These are phyloP conservation scores for Barnettozyma sucrosica DNA, from an alignment of 805 yeast genomes.

Conservation along the genomic window DNA sequence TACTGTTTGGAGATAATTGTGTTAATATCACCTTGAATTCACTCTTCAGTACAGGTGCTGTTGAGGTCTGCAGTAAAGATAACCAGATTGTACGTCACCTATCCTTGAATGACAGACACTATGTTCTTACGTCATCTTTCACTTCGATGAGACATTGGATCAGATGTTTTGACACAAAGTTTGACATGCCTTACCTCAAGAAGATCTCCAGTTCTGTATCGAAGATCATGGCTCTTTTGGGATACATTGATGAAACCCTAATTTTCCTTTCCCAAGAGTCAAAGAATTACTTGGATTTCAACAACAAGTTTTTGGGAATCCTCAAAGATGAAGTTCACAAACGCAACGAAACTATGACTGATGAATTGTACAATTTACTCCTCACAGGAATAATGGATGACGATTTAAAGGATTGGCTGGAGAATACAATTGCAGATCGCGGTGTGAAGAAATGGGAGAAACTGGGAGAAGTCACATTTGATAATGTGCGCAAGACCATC, in stretches of 20 bases:
- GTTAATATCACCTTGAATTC: constrained; percentile 30
- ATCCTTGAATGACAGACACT: constrained; percentile 10
- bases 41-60: constrained; percentile 26
- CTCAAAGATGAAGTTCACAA: constrained; percentile 30
- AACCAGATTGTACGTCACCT: constrained; percentile 17
- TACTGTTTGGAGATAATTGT: constrained; percentile 20
- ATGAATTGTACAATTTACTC: constrained; percentile 41
- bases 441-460: constrained; percentile 53
- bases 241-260: constrained; percentile 30
- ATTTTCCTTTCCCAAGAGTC: constrained; percentile 26
- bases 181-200: constrained; percentile 14
- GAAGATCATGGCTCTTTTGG: constrained; percentile 23
- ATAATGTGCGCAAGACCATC: constrained; percentile 40
- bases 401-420: constrained; percentile 50
- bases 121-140: constrained; percentile 19
- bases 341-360: constrained; percentile 27
- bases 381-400: constrained; percentile 50
- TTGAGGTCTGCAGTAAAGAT: constrained; percentile 14
- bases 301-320: constrained; percentile 29
- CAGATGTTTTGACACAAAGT: constrained; percentile 12
- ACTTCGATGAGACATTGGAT: constrained; percentile 18
- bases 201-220: constrained; percentile 16
- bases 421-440: constrained; percentile 61
- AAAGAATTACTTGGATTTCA: constrained; percentile 34
- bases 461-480: constrained; percentile 45